Base-by-base conservation (phyloP, 106 monocot genomes). In the Triglochin maritima region DNA sequence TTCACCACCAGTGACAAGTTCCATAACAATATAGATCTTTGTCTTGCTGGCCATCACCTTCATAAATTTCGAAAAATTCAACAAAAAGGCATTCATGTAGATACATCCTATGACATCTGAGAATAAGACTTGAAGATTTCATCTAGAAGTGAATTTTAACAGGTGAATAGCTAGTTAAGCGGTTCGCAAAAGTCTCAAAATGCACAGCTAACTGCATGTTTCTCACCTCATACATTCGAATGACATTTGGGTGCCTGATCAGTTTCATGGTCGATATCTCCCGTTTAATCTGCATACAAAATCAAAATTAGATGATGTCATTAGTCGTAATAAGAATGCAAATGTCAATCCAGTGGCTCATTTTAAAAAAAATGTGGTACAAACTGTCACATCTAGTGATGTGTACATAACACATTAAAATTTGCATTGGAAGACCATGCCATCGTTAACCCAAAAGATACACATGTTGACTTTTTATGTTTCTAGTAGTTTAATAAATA, bases 31-130 rank as follows among this genome's bases (percentile, higher is more conserved):
- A 75, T 94, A 89, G 72, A 94, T 87, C 59, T 82, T 94, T 45
- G 87, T 83, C 79, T 94, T 89, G 82, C 89, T 94, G 44, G 89
- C 94, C 89, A 94, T 94, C 57, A 94, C 94, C 94, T 94, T 4
- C 64, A 43, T 6, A 61, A 61, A 4, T 17, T 6, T 7, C 29
- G 6, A 60, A 10, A 29, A 44, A 29, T 29, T 29, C 29, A 29
- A 29, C 29, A 29, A 29, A 29, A 29, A 29, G 29, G 29, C 29
- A 29, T 29, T 29, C 29, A 29, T 29, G 29, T 29, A 29, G 29
- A 29, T 29, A 29, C 29, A 29, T 29, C 29, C 29, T 29, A 1
- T 29, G 29, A 29, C 29, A 29, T 29, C 29, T 29, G 29, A 29
- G 29, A 29, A 44, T 42, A 29, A 42, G 10, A 29, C 7, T 10